Evolutionary conservation across 208 protist species (phyloP).

Genomic region (Leishmania turanica): DNA sequence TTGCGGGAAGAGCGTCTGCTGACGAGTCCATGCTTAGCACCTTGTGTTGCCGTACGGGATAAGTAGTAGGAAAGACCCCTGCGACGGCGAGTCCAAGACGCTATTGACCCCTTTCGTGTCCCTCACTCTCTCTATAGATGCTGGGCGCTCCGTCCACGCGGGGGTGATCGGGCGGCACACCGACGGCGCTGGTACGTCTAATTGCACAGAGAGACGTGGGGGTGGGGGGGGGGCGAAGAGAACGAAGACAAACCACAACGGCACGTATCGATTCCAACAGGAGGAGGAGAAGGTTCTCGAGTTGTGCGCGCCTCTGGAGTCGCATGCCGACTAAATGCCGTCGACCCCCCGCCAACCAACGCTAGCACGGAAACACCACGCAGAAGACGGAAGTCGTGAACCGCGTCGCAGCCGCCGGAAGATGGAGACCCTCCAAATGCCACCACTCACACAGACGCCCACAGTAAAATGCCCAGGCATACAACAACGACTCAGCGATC

Average conservation of each 20-base stretch:
- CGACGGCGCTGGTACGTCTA: background rate
- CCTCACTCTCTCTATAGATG: background rate
- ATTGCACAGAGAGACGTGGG: background rate
- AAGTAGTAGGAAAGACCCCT: background rate
- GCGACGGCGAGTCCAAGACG: too few species aligned
- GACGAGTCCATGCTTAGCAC: conserved; percentile 11
- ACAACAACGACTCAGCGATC: background rate
- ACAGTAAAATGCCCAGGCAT: background rate
- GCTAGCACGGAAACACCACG: background rate
- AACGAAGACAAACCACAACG: background rate
- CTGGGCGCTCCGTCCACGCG: background rate
- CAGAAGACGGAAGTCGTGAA: background rate
- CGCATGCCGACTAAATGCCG: background rate
- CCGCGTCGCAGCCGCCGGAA: background rate
- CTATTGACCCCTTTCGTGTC: background rate
- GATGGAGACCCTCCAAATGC: background rate
- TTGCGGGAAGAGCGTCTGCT: background rate
- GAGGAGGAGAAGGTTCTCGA: background rate
- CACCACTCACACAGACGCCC: background rate
- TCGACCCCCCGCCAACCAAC: background rate
- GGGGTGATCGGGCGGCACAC: background rate
- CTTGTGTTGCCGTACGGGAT: background rate
- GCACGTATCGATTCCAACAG: too few species aligned
- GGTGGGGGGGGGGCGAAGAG: too few species aligned
- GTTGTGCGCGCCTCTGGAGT: background rate